These are phyloP conservation scores for Ajuga reptans DNA, from an alignment of 305 asterid genomes.

Conservation along the genomic window DNA sequence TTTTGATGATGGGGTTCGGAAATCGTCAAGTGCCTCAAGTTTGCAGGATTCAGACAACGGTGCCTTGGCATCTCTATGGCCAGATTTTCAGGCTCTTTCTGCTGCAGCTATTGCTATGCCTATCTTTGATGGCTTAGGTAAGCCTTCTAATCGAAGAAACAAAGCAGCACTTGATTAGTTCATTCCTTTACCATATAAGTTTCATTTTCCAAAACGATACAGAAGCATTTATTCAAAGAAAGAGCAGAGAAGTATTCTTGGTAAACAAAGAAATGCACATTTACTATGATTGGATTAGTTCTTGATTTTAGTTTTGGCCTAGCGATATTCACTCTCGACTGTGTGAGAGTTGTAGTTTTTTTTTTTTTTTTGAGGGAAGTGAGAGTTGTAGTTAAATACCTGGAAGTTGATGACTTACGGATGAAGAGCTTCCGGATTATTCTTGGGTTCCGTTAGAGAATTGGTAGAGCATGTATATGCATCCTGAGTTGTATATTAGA, in stretches of 20 bases:
- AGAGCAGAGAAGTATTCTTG: slow-evolving; percentile 14
- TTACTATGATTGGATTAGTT: slow-evolving; percentile 9
- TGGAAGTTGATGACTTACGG: background rate
- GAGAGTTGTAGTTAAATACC: slow-evolving; percentile 15
- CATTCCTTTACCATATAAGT: background rate
- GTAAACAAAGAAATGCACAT: slow-evolving; percentile 19
- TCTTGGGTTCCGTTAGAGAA: slow-evolving; percentile 1
- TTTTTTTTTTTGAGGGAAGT: too few species aligned
- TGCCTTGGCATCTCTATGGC: slow-evolving; percentile 51
- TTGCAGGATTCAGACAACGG: slow-evolving; percentile 61
- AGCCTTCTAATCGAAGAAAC: slow-evolving; percentile 50
- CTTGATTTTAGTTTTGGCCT: slow-evolving; percentile 19
- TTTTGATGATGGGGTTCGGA: slow-evolving; percentile 39
- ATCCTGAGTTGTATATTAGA: slow-evolving; percentile 29
- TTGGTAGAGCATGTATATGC: slow-evolving; percentile 17
- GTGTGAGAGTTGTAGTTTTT: slow-evolving; percentile 1
- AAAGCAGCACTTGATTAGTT: slow-evolving; percentile 78
- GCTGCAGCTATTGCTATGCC: slow-evolving; percentile 66
- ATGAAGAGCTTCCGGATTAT: background rate
- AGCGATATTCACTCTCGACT: background rate
- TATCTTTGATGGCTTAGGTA: slow-evolving; percentile 77
- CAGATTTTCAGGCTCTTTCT: slow-evolving; percentile 67
- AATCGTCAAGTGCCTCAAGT: slow-evolving; percentile 62
- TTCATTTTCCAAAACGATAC: background rate
- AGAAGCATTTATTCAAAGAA: slow-evolving; percentile 6